Evolutionary conservation across 306 rosid species (phyloP).

Genomic region (Cucurbita maxima): DNA sequence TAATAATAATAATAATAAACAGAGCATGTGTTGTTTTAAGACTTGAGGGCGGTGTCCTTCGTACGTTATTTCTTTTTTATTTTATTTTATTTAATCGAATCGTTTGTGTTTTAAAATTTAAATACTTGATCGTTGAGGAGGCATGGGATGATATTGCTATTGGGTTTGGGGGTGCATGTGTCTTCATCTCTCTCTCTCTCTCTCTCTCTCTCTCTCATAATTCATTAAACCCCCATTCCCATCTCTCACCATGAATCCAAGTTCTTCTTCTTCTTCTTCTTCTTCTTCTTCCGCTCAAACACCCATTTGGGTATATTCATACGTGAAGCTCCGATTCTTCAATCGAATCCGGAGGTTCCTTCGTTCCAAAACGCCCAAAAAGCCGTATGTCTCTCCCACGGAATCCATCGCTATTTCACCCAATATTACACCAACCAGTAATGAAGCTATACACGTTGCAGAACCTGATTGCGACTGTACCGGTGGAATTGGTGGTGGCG

Average conservation of each 20-base stretch:
- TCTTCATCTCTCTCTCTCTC: neutral
- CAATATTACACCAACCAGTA: neutral
- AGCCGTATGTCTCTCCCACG: conserved; percentile 18
- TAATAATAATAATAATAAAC: neutral
- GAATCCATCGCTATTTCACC: conserved; percentile 1
- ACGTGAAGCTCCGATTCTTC: conserved; percentile 54
- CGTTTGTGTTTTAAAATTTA: neutral
- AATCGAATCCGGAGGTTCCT: conserved; percentile 52
- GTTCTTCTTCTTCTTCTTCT: conserved; percentile 9
- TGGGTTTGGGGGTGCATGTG: neutral
- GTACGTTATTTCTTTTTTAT: neutral
- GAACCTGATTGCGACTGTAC: conserved; percentile 13
- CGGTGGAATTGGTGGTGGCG: conserved; percentile 9
- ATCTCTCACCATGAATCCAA: conserved; percentile 17
- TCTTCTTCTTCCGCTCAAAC: conserved; percentile 38
- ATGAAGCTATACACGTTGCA: conserved; percentile 3
- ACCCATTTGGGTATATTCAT: conserved; percentile 40
- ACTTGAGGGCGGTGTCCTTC: neutral
- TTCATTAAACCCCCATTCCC: neutral
- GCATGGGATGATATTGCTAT: conserved; percentile 13
- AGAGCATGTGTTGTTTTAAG: neutral
- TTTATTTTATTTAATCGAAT: neutral
- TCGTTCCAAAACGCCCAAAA: conserved; percentile 41
- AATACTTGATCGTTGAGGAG: neutral
- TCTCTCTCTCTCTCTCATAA: neutral